Evolutionary conservation across 371 early-diverging fungal species (phyloP).

Genomic region (Mucor plumbeus): DNA sequence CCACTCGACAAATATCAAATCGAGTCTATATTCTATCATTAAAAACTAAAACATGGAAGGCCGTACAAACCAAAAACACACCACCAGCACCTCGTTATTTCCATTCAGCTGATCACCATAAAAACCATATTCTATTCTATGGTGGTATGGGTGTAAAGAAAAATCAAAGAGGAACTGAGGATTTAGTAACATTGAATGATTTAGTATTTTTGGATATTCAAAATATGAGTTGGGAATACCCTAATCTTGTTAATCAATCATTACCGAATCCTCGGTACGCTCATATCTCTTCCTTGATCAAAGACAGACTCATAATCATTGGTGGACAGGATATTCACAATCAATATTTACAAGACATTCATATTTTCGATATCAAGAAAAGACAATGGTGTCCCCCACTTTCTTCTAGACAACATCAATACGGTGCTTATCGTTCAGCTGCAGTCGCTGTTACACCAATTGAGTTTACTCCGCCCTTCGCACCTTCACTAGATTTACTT

Average conservation of each 20-base stretch:
- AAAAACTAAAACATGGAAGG: slow-evolving; percentile 51
- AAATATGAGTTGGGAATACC: slow-evolving; percentile 55
- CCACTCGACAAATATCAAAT: slow-evolving; percentile 61
- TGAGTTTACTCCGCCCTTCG: slow-evolving; percentile 32
- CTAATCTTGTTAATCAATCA: slow-evolving; percentile 6
- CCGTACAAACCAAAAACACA: slow-evolving; percentile 32
- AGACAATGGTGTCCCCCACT: slow-evolving; percentile 61
- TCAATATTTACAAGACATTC: slow-evolving; percentile 69
- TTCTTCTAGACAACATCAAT: slow-evolving; percentile 57
- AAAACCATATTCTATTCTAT: slow-evolving; percentile 51
- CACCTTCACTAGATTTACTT: slow-evolving; percentile 25
- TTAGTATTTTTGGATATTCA: slow-evolving; percentile 55
- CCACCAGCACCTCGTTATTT: slow-evolving; percentile 66
- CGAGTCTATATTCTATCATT: slow-evolving; percentile 63
- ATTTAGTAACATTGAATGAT: slow-evolving; percentile 57
- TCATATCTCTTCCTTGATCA: slow-evolving; percentile 62
- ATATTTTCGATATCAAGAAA: slow-evolving; percentile 61
- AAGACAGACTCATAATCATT: slow-evolving; percentile 60
- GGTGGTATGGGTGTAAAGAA: slow-evolving; percentile 60
- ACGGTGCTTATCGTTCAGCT: slow-evolving; percentile 76
- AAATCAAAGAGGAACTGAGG: background rate
- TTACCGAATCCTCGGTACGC: slow-evolving; percentile 70
- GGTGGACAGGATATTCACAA: slow-evolving; percentile 76
- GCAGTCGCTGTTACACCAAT: slow-evolving; percentile 53
- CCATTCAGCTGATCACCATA: slow-evolving; percentile 62